Base-by-base conservation (phyloP, 208 protist genomes). In the Entamoeba dispar region DNA sequence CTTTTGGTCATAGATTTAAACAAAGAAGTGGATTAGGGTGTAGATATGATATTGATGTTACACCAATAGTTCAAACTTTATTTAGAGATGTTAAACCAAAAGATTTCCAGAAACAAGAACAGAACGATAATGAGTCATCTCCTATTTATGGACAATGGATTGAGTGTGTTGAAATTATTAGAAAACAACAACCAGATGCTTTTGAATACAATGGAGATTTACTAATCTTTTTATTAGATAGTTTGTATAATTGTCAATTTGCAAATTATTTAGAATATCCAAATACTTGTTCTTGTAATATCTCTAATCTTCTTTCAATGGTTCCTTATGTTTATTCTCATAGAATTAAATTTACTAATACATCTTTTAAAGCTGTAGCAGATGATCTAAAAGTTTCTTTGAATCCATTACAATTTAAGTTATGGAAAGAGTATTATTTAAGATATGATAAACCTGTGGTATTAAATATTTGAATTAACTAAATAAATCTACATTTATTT, bases 1-100 rank as follows among this genome's bases (percentile, higher is more conserved):
- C 94, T 7, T 98, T 98, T 95, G 98, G 98, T 10, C 97, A 98
- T 93, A 96, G 97, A 61, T 98, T 97, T 94, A 92, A 94, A 31
- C 93, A 95, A 19, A 93, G 97, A 49, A 93, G 92, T 31, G 77
- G 90, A 43, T 12, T 92, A n/a, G 90, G 90, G n/a, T 22, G 38
- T 14, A 50, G 43, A 50, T 47, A 31, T 47, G 34, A 92, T 50
- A 51, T 47, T 47, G 90, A 92, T 92, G 61, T 86, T 86, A 12
- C 27, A 5, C 27, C 27, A 31, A 34, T 86, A 12, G 17, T 86
- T 8, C 61, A 86, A 34, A 38, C 5, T 12, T 38, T 86, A n/a
- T 86, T 38, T 22, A 27, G 27, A 27, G 31, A 86, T 34, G 61
- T 34, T 27, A 86, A 86, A 34, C 27, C 61, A 34, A 92, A 15